Percentiles rank a stretch among this genome's conserved stretches.
phyloP scores from a whole-genome alignment of 2,329 filamentous ascomycete species.

The Trichoderma semiorbis region DNA sequence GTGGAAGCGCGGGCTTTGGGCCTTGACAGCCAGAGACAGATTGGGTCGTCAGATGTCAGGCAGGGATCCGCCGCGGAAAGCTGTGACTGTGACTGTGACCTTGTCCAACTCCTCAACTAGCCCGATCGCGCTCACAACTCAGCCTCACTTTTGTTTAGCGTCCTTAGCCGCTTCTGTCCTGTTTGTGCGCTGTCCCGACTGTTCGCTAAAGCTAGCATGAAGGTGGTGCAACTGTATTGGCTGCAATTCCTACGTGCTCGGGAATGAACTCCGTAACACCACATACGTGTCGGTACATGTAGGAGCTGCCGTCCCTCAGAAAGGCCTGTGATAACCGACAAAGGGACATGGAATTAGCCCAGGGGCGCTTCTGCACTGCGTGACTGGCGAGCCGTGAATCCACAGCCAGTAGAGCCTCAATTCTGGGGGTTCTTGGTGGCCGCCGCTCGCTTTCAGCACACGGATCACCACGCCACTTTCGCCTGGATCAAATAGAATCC shows the following conservation, averaged over 20 bases:
- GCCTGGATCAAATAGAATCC: not conserved
- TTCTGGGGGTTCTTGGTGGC: slow-evolving; percentile 1
- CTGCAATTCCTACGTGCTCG: not conserved
- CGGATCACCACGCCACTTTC: not conserved
- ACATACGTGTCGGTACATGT: not conserved
- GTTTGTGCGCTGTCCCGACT: slow-evolving; percentile 1
- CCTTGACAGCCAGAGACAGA: not conserved
- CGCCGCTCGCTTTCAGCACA: slow-evolving; percentile 2
- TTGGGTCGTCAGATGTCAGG: not conserved
- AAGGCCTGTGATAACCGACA: not conserved
- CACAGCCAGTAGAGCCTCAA: slow-evolving; percentile 12
- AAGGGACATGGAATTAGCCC: not conserved
- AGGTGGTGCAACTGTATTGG: not conserved
- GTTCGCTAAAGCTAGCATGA: not conserved
- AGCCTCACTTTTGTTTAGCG: slow-evolving; percentile 8
- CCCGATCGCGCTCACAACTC: not conserved
- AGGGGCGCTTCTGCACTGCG: not conserved
- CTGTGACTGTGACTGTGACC: not conserved
- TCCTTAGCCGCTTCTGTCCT: not conserved
- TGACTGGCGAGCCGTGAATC: slow-evolving; percentile 5
- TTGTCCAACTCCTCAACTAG: not conserved
- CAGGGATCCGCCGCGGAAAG: slow-evolving; percentile 10
- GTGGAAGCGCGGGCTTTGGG: slow-evolving; percentile 5
- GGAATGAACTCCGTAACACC: not conserved
- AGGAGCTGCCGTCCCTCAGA: not conserved